Evolutionary conservation across 2,329 filamentous ascomycete species (phyloP).

Genomic region (Bipolaris bicolor): DNA sequence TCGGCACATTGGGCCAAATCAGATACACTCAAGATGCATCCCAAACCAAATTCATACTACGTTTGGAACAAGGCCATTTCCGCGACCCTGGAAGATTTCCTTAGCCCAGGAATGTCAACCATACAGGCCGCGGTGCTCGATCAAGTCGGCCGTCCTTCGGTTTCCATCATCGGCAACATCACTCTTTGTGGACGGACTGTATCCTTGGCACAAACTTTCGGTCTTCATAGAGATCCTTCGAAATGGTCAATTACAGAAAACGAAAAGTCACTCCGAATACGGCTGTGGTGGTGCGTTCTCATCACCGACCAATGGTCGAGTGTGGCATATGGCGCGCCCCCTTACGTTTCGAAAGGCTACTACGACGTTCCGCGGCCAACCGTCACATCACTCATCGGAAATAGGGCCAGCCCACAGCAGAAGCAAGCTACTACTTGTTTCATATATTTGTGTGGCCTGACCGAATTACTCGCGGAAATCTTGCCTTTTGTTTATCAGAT

Average conservation of each 20-base stretch:
- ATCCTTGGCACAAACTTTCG: slow-evolving; percentile 62
- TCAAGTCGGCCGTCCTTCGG: slow-evolving; percentile 50
- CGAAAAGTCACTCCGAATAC: slow-evolving; percentile 60
- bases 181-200: slow-evolving; percentile 61
- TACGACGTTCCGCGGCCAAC: slow-evolving; percentile 63
- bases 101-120: slow-evolving; percentile 50
- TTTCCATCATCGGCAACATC: slow-evolving; percentile 56
- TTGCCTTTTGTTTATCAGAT: slow-evolving; percentile 50
- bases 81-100: slow-evolving; percentile 52
- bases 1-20: slow-evolving; percentile 49
- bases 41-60: slow-evolving; percentile 48
- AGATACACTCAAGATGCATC: slow-evolving; percentile 43
- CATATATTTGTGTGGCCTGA: slow-evolving; percentile 60
- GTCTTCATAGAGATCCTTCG: slow-evolving; percentile 61
- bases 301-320: slow-evolving; percentile 65
- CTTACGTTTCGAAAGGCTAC: slow-evolving; percentile 59
- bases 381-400: slow-evolving; percentile 49
- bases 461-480: slow-evolving; percentile 49
- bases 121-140: slow-evolving; percentile 50
- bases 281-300: slow-evolving; percentile 63
- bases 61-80: slow-evolving; percentile 53
- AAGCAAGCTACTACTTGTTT: slow-evolving; percentile 59
- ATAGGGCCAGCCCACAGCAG: slow-evolving; percentile 45
- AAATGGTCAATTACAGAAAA: slow-evolving; percentile 59
- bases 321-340: slow-evolving; percentile 62